Percentiles rank a stretch among this genome's conserved stretches.
Conservation (phyloP, 2,329 filamentous ascomycete genomes). For the Ophiosphaerella korrae region DNA sequence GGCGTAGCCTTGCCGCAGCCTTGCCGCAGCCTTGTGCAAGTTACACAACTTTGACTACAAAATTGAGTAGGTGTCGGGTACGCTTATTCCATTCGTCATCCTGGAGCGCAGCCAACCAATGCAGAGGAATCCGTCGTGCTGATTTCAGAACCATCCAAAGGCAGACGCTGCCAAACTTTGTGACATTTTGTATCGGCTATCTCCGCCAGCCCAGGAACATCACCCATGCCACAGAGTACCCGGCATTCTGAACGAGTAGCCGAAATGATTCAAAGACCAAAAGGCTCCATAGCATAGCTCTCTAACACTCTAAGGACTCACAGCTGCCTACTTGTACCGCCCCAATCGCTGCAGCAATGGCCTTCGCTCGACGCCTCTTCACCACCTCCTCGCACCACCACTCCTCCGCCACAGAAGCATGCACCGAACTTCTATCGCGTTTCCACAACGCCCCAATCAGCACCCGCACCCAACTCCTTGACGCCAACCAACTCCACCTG, state of each 20-base stretch:
- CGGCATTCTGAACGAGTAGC: background rate
- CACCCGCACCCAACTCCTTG: conserved; percentile 36
- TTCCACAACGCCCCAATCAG: conserved; percentile 36
- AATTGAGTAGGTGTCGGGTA: no score
- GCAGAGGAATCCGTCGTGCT: no score
- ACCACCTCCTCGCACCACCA: conserved; percentile 14
- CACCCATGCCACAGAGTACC: background rate
- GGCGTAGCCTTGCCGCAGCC: background rate
- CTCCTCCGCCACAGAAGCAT: conserved; percentile 37
- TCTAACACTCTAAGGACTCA: no score
- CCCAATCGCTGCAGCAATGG: conserved; percentile 12
- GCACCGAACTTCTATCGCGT: conserved; percentile 37
- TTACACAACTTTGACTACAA: no score
- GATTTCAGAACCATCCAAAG: no score
- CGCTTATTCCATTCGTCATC: no score
- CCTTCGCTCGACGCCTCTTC: conserved; percentile 25
- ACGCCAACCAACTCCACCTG: conserved; percentile 42
- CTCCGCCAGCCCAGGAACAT: background rate
- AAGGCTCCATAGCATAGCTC: no score
- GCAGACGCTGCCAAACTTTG: no score
- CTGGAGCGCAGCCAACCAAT: no score
- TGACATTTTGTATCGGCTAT: background rate
- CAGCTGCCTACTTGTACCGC: no score
- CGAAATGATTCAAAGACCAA: background rate
- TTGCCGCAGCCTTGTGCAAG: no score